Conservation (phyloP, 2,329 filamentous ascomycete species). For the Fusarium sp. region DNA sequence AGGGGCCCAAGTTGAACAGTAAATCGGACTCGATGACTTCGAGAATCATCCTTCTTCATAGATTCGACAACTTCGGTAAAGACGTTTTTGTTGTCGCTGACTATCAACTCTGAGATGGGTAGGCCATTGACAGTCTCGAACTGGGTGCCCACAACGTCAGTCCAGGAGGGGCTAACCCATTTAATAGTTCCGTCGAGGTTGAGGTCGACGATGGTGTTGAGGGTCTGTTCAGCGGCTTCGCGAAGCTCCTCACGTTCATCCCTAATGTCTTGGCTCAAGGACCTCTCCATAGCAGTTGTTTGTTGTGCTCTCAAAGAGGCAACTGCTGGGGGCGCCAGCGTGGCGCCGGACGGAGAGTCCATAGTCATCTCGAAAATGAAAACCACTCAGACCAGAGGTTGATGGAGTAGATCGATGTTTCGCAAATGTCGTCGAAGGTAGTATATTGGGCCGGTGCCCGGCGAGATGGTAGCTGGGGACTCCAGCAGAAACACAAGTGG, state of each 20-base stretch:
- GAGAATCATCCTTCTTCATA: constrained; percentile 92
- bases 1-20: constrained; percentile 75
- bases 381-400: constrained; percentile 12
- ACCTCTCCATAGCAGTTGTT: constrained; percentile 68
- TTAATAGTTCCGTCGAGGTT: constrained; percentile 90
- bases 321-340: constrained; percentile 66
- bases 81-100: constrained; percentile 79
- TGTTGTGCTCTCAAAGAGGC: constrained; percentile 64
- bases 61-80: constrained; percentile 88
- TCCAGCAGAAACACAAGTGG: constrained; percentile 42
- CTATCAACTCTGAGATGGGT: constrained; percentile 82
- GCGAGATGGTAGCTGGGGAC: constrained; percentile 30
- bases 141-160: constrained; percentile 86
- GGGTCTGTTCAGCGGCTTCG: constrained; percentile 93
- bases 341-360: constrained; percentile 54
- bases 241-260: constrained; percentile 94
- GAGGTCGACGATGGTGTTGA: constrained; percentile 96
- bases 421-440: constrained; percentile 33
- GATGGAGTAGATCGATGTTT: constrained; percentile 32
- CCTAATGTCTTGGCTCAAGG: constrained; percentile 88
- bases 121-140: constrained; percentile 79
- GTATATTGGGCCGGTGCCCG: constrained; percentile 28
- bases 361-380: constrained; percentile 45
- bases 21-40: constrained; percentile 90
- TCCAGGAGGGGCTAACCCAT: constrained; percentile 98